These are phyloP conservation scores for Penicillium herquei DNA, from an alignment of 495 filamentous ascomycete genomes.

Conservation along the genomic window DNA sequence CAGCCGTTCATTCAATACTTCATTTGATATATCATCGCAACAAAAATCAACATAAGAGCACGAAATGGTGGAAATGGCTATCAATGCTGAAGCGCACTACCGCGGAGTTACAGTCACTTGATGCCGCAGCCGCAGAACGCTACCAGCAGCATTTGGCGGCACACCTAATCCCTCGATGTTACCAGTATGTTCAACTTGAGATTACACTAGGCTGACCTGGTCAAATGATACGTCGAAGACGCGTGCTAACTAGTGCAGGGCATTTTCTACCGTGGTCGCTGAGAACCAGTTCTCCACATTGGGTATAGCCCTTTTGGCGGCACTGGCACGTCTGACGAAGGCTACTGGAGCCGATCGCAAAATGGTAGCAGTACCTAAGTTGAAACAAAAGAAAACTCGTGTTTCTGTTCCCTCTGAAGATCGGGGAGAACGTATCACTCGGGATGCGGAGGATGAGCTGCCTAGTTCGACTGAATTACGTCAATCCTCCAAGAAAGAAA, in stretches of 20 bases:
- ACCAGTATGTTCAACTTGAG: slow-evolving; percentile 35
- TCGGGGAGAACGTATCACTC: slow-evolving; percentile 32
- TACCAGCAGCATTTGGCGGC: slow-evolving; percentile 30
- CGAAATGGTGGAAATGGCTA: slow-evolving; percentile 73
- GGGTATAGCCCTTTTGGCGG: slow-evolving; percentile 71
- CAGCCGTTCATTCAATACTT: slow-evolving; percentile 43
- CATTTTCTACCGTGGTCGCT: slow-evolving; percentile 68
- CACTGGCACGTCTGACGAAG: slow-evolving; percentile 58
- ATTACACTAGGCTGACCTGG: neutral
- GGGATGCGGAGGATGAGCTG: slow-evolving; percentile 7
- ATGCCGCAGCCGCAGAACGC: neutral
- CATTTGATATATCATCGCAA: slow-evolving; percentile 72
- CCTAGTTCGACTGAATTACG: neutral
- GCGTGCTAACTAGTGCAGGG: slow-evolving; percentile 32
- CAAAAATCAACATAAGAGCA: slow-evolving; percentile 72
- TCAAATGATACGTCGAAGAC: too few species aligned
- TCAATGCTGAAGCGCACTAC: slow-evolving; percentile 63
- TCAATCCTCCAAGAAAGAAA: neutral
- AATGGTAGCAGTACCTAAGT: slow-evolving; percentile 8
- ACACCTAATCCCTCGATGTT: slow-evolving; percentile 42
- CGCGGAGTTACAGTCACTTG: slow-evolving; percentile 47
- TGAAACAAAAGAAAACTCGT: neutral
- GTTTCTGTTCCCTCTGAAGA: slow-evolving; percentile 19
- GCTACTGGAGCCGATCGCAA: slow-evolving; percentile 36
- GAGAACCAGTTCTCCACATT: slow-evolving; percentile 74